Evolutionary conservation across 2,329 filamentous ascomycete genomes (phyloP).

Genomic region (Stagonosporopsis vannaccii): DNA sequence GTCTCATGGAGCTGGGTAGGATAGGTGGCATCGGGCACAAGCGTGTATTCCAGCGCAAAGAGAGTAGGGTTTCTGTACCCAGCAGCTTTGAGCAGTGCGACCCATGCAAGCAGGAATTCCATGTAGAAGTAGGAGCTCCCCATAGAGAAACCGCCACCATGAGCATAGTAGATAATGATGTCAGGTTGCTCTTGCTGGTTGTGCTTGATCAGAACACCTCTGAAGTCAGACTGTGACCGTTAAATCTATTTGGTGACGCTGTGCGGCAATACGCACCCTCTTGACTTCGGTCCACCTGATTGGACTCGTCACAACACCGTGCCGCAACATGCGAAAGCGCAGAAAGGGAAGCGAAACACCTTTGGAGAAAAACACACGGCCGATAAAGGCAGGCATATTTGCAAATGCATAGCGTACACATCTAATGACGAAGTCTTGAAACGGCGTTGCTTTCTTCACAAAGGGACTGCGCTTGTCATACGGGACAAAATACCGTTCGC

Average conservation of each 20-base stretch:
- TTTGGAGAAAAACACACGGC: slow-evolving; percentile 80
- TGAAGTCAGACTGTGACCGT: slow-evolving; percentile 54
- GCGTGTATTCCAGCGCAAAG: slow-evolving; percentile 80
- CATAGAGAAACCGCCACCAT: slow-evolving; percentile 86
- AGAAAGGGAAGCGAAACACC: slow-evolving; percentile 76
- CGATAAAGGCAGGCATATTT: slow-evolving; percentile 71
- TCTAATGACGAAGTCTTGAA: slow-evolving; percentile 79
- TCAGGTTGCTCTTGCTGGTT: slow-evolving; percentile 70
- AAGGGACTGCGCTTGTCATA: slow-evolving; percentile 64
- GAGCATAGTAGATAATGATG: slow-evolving; percentile 81
- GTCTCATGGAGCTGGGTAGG: slow-evolving; percentile 77
- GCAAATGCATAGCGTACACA: slow-evolving; percentile 82
- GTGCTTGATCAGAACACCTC: slow-evolving; percentile 74
- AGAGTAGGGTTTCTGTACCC: slow-evolving; percentile 79
- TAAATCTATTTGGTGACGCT: background rate
- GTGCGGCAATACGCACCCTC: slow-evolving; percentile 50
- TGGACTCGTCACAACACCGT: slow-evolving; percentile 70
- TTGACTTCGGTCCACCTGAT: slow-evolving; percentile 69
- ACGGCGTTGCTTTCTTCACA: slow-evolving; percentile 71
- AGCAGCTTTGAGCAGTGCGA: slow-evolving; percentile 67
- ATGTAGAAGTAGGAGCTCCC: slow-evolving; percentile 82
- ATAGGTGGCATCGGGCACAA: slow-evolving; percentile 77
- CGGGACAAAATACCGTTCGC: slow-evolving; percentile 63
- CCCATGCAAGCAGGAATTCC: slow-evolving; percentile 79
- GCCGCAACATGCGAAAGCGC: slow-evolving; percentile 75